phyloP scores from a whole-genome alignment of 495 filamentous ascomycete genomes.

The Penicillium pulvis region DNA sequence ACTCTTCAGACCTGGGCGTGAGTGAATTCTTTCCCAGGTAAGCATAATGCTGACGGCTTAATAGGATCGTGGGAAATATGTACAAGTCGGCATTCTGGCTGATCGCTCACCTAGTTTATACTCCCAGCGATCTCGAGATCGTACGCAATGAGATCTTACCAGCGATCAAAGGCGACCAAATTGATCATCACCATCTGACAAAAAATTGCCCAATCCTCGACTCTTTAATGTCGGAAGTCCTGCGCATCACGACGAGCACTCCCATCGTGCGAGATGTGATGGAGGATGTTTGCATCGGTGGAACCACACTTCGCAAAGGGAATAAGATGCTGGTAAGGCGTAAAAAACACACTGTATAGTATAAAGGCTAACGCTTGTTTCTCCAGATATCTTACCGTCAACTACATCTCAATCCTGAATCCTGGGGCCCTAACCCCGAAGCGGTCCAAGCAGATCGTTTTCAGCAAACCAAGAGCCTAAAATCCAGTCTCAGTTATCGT shows the following conservation, averaged over 20 bases:
- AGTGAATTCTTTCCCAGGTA: neutral
- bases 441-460: neutral
- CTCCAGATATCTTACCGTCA: neutral
- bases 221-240: neutral
- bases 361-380: neutral
- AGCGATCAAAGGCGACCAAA: neutral
- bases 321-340: neutral
- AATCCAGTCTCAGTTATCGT: neutral
- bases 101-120: neutral
- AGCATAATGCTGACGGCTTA: neutral
- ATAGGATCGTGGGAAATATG: neutral
- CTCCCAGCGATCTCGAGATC: neutral
- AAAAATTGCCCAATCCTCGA: neutral
- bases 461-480: neutral
- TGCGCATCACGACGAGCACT: neutral
- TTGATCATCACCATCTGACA: neutral
- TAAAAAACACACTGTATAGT: neutral
- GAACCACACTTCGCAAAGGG: neutral
- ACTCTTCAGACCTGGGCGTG: neutral
- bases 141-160: neutral
- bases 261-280: neutral
- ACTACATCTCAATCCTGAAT: neutral
- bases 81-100: neutral
- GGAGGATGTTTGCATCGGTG: neutral
- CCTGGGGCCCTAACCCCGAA: neutral